Conservation (phyloP, 805 yeast species). For the Saccharomycopsis olivae region DNA sequence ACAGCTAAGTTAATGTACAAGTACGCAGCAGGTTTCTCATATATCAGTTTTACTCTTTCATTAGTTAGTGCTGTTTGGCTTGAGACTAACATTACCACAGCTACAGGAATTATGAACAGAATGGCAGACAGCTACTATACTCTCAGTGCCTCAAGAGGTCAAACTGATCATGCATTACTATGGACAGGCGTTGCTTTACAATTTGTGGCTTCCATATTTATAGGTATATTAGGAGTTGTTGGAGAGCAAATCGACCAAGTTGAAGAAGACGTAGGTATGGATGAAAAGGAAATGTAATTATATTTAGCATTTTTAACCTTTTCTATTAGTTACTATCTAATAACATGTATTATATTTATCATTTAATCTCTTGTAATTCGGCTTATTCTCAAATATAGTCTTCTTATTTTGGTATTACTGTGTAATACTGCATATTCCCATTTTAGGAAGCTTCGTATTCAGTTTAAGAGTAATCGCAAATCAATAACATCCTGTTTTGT, state of each 20-base stretch:
- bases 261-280: slow-evolving; percentile 9
- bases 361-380: too few relatives aligned
- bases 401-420: too few relatives aligned
- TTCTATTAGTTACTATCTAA: too few relatives aligned
- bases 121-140: slow-evolving; percentile 16
- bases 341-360: too few relatives aligned
- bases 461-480: too few relatives aligned
- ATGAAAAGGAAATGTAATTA: background rate
- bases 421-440: too few relatives aligned
- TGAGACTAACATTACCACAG: slow-evolving; percentile 17
- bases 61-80: slow-evolving; percentile 16
- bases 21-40: slow-evolving; percentile 15
- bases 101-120: slow-evolving; percentile 14
- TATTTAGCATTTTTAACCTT: background rate
- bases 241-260: slow-evolving; percentile 11
- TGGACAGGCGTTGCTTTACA: slow-evolving; percentile 17
- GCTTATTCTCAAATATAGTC: too few relatives aligned
- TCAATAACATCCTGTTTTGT: too few relatives aligned
- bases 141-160: slow-evolving; percentile 9
- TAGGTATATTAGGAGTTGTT: slow-evolving; percentile 13
- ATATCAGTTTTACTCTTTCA: slow-evolving; percentile 11
- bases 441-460: too few relatives aligned
- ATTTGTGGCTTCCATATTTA: slow-evolving; percentile 6
- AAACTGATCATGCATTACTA: slow-evolving; percentile 10
- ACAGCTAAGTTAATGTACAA: slow-evolving; percentile 10